These are phyloP conservation scores for Penicillium maclennaniae DNA, from an alignment of 495 filamentous ascomycete species.

Conservation along the genomic window DNA sequence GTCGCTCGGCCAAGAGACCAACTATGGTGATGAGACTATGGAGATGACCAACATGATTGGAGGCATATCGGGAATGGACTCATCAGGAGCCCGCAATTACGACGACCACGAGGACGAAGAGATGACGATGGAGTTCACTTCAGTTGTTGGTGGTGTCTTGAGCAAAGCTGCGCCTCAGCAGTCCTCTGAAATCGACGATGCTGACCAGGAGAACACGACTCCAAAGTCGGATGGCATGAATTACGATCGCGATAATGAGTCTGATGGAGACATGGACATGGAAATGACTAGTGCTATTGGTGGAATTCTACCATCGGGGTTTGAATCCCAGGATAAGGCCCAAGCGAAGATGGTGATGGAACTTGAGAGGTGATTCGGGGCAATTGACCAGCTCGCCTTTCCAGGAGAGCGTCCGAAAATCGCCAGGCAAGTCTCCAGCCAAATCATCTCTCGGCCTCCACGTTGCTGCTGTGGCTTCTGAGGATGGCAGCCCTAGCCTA, in stretches of 20 bases:
- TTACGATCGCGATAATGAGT: conserved; percentile 37
- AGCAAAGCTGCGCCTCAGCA: conserved; percentile 26
- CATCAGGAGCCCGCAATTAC: conserved; percentile 34
- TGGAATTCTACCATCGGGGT: conserved; percentile 53
- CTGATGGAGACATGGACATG: conserved; percentile 54
- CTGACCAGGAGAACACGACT: conserved; percentile 20
- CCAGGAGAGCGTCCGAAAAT: conserved; percentile 34
- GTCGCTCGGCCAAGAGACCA: conserved; percentile 38
- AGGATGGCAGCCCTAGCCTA: conserved; percentile 57
- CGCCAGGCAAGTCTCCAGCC: conserved; percentile 25
- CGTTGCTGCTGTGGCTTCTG: conserved; percentile 48
- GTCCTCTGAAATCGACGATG: conserved; percentile 16
- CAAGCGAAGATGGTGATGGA: conserved; percentile 60
- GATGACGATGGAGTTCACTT: conserved; percentile 80
- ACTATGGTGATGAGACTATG: conserved; percentile 64
- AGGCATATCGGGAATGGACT: conserved; percentile 45
- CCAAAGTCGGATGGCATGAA: conserved; percentile 26
- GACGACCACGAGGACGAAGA: conserved; percentile 59
- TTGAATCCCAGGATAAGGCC: conserved; percentile 35
- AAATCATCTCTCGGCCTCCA: conserved; percentile 31
- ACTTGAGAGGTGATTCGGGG: conserved; percentile 50
- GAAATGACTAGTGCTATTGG: conserved; percentile 73
- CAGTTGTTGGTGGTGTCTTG: conserved; percentile 64
- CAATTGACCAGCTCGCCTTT: conserved; percentile 54
- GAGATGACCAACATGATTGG: conserved; percentile 75